Percentiles rank a stretch among this genome's conserved stretches.
Evolutionary conservation across 1,139 yeast species (phyloP).

Genomic region (Taphrina sp.): DNA sequence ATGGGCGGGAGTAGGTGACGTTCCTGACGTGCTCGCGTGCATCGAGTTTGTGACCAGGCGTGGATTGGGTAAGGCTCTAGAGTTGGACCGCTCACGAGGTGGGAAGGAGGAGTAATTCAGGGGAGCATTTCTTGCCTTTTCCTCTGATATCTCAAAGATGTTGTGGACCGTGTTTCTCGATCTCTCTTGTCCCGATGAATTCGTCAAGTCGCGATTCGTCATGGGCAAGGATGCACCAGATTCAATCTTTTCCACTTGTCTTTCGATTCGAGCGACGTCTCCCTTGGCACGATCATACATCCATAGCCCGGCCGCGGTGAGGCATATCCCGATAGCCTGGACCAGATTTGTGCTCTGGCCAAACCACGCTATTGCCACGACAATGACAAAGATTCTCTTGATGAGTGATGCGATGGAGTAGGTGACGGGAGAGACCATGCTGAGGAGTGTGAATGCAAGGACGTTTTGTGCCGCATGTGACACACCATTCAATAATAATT

Average conservation of each 20-base stretch:
- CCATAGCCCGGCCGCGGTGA: constrained; percentile 52
- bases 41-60: constrained; percentile 1
- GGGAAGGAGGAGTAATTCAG: not conserved
- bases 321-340: constrained; percentile 67
- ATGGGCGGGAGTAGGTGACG: not conserved
- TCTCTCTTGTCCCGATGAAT: not conserved
- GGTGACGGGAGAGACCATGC: constrained; percentile 80
- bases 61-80: constrained; percentile 13
- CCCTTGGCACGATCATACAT: constrained; percentile 38
- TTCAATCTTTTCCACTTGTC: constrained; percentile 27
- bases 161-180: not conserved
- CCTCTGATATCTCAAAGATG: not conserved
- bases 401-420: constrained; percentile 87
- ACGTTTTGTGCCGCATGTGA: constrained; percentile 83
- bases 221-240: constrained; percentile 22
- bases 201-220: not conserved
- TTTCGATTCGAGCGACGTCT: constrained; percentile 33
- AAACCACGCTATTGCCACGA: constrained; percentile 76
- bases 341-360: constrained; percentile 52
- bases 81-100: constrained; percentile 1
- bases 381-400: constrained; percentile 81
- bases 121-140: not conserved
- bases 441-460: constrained; percentile 84
- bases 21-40: constrained; percentile 10
- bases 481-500: constrained; percentile 53